Conservation (phyloP, 2,329 filamentous ascomycete species). For the Diplodia scrobiculata region DNA sequence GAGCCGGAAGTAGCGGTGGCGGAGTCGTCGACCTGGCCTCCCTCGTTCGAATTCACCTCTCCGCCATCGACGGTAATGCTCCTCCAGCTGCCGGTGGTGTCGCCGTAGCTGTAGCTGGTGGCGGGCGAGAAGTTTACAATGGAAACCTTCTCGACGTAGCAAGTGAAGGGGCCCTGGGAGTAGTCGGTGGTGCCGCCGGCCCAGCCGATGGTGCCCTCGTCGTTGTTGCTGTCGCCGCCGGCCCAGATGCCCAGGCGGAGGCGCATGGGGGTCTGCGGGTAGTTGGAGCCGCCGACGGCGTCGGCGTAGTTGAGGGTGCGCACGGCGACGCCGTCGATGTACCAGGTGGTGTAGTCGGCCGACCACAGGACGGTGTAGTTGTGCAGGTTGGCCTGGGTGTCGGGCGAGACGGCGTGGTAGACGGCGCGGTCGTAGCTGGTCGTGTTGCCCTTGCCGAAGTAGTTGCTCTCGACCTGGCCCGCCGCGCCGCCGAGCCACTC, state of each 20-base stretch:
- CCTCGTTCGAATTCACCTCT: slow-evolving; percentile 30
- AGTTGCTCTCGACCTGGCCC: slow-evolving; percentile 66
- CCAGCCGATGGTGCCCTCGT: slow-evolving; percentile 62
- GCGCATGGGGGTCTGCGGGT: slow-evolving; percentile 72
- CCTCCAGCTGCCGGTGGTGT: slow-evolving; percentile 47
- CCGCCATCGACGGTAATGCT: slow-evolving; percentile 45
- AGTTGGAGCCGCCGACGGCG: slow-evolving; percentile 56
- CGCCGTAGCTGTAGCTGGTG: slow-evolving; percentile 48
- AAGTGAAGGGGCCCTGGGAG: slow-evolving; percentile 47
- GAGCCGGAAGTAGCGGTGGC: slow-evolving; percentile 10
- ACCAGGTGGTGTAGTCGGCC: slow-evolving; percentile 62
- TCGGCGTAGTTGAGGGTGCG: slow-evolving; percentile 61
- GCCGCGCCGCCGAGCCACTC: slow-evolving; percentile 70
- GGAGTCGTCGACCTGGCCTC: not conserved
- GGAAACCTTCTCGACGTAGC: slow-evolving; percentile 49
- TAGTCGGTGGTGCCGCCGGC: slow-evolving; percentile 58
- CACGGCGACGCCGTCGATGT: slow-evolving; percentile 65
- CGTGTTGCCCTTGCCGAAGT: slow-evolving; percentile 69
- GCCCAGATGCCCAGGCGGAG: slow-evolving; percentile 42
- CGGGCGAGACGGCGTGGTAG: slow-evolving; percentile 55
- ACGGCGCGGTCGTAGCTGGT: slow-evolving; percentile 65
- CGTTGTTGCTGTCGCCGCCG: slow-evolving; percentile 46
- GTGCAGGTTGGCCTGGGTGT: slow-evolving; percentile 56
- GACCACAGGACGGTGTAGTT: slow-evolving; percentile 71
- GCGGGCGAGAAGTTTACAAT: slow-evolving; percentile 53